These are phyloP conservation scores for Yamadazyma mexicana DNA, from an alignment of 1,139 yeast genomes.

Conservation along the genomic window DNA sequence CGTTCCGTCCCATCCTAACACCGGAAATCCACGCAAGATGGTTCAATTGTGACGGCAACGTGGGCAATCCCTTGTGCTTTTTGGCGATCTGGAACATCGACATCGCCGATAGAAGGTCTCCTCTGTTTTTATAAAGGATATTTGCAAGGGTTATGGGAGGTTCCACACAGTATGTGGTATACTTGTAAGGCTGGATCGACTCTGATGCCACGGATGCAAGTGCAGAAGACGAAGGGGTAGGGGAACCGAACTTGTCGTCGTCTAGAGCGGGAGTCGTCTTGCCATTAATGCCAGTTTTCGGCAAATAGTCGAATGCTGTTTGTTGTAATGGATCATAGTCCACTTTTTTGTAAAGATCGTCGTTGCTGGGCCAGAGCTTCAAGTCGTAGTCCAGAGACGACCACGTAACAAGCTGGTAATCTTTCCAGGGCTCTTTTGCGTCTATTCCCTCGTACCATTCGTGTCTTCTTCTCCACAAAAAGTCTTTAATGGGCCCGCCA, in stretches of 20 bases:
- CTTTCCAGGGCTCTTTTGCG: conserved; percentile 61
- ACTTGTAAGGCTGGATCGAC: conserved; percentile 14
- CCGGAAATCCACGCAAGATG: conserved; percentile 95
- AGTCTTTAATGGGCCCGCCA: conserved; percentile 79
- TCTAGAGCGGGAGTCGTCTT: too few species aligned
- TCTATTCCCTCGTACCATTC: conserved; percentile 35
- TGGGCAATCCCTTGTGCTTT: conserved; percentile 24
- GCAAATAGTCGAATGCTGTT: conserved; percentile 24
- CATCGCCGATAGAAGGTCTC: conserved; percentile 39
- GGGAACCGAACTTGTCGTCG: not conserved
- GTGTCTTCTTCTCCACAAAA: conserved; percentile 75
- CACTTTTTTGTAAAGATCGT: conserved; percentile 57
- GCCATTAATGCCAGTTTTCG: conserved; percentile 1
- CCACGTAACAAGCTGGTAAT: conserved; percentile 91
- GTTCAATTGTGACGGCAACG: conserved; percentile 40
- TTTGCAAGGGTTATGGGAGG: conserved; percentile 41
- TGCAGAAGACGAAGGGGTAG: not conserved
- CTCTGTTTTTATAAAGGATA: conserved; percentile 29
- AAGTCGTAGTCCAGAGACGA: conserved; percentile 79
- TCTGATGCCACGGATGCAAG: not conserved
- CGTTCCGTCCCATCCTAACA: conserved; percentile 67
- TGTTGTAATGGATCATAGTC: conserved; percentile 50
- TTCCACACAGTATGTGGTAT: conserved; percentile 39
- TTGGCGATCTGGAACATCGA: conserved; percentile 36
- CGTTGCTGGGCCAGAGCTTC: conserved; percentile 76